A percentile compares a stretch with the other conserved stretches of the same genome.
phyloP scores from a whole-genome alignment of 2,329 filamentous ascomycete species.

The Fusarium miscanthi region DNA sequence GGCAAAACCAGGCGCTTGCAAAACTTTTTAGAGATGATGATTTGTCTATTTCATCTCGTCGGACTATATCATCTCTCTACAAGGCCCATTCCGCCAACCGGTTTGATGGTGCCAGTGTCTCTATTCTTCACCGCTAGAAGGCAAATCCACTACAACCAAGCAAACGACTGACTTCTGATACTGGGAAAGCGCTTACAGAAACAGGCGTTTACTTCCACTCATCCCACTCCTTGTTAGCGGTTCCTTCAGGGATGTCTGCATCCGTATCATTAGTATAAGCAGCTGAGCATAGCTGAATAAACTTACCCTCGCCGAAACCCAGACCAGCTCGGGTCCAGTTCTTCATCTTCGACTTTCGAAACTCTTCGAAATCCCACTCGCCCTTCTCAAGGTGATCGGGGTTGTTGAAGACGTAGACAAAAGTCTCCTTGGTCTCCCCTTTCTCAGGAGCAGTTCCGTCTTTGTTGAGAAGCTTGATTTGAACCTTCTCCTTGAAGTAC shows the following conservation, averaged over 20 bases:
- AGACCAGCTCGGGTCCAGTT: constrained; percentile 65
- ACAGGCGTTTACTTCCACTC: constrained; percentile 15
- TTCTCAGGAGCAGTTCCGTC: constrained; percentile 53
- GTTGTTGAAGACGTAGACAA: constrained; percentile 73
- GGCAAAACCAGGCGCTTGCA: constrained; percentile 16
- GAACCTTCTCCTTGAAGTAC: constrained; percentile 69
- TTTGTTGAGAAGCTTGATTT: constrained; percentile 63
- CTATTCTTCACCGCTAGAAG: constrained; percentile 31
- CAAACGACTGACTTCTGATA: constrained; percentile 12
- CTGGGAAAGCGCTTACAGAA: constrained; percentile 33
- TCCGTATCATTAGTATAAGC: constrained; percentile 15
- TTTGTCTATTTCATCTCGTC: constrained; percentile 31
- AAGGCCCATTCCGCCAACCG: constrained; percentile 8
- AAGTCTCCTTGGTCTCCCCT: constrained; percentile 62
- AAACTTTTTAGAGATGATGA: neutral
- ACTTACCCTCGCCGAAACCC: constrained; percentile 54
- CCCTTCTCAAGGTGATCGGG: constrained; percentile 68
- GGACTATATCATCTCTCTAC: constrained; percentile 18
- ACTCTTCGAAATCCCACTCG: constrained; percentile 92
- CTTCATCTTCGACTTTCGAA: constrained; percentile 77
- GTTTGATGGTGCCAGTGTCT: constrained; percentile 11
- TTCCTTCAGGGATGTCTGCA: constrained; percentile 40
- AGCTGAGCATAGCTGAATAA: neutral
- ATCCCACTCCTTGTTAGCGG: constrained; percentile 2
- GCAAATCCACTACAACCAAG: constrained; percentile 13